Base-by-base conservation (phyloP, 768 basidiomycete species). In the Pleurotus tuber-regium region DNA sequence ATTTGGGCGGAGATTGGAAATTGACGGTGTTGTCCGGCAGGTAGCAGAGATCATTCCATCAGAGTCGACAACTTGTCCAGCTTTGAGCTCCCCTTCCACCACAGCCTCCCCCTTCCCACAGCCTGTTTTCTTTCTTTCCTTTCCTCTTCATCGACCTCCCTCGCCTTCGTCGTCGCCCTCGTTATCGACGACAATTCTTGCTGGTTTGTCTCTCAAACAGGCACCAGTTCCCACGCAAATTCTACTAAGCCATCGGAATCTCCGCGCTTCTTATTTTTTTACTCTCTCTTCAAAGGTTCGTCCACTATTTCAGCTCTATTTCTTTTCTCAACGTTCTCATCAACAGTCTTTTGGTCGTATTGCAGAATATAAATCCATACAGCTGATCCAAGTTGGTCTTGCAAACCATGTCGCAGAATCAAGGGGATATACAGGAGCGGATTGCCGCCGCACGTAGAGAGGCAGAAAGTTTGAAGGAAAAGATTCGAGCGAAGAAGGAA, bases 401-500 rank as follows among this genome's bases (percentile, higher is more conserved):
- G 29, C 36, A 57, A 61, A 64, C 55, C 60, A 91, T 90, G 89
- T 84, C 89, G 62, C 87, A 89, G 77, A 77, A 77, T 52, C 86
- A 86, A 71, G 81, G 83, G 68, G 89, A 92, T 66, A 89, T 92
- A 61, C 89, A 92, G 67, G 89, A 92, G 74, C 76, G 89, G 62
- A 98, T 99, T 68, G 92, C 96, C 38, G 92, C 95, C 48, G 96
- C 97, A 53, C 86, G 96, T 60, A 81, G 97, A 66, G 97, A 98
- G 72, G 94, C 94, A 39, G 96, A 98, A 72, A 88, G 83, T 65
- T 70, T 99, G 73, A 99, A 97, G 75, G 97, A 99, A 80, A 96
- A 95, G 84, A 99, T 99, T 67, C 80, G 95, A 63, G 87, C 92
- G 43, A 96, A 92, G 71, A 88, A 86, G 66, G 97, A 98, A 70